Conservation (phyloP, 257 asterid species). For the Nicotiana obtusifolia region DNA sequence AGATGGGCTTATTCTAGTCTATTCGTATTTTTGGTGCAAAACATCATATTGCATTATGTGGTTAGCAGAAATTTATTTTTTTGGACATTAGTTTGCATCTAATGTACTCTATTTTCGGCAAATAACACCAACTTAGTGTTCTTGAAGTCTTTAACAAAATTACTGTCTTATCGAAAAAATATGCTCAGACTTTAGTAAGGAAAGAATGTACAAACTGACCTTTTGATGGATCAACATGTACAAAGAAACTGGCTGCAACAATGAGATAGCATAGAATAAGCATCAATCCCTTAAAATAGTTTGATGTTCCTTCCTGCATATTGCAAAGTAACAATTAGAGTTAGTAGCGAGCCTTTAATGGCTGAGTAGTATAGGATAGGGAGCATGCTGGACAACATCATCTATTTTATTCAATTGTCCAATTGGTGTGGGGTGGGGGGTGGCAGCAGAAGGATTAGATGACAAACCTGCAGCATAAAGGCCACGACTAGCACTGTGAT, state of each 20-base stretch:
- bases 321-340: not conserved
- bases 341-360: not conserved
- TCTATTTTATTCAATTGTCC: not conserved
- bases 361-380: not conserved
- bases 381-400: not conserved
- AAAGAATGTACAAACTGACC: constrained; percentile 42
- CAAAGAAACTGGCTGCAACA: constrained; percentile 54
- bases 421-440: not conserved
- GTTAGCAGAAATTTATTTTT: not conserved
- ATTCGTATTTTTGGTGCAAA: not conserved
- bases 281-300: constrained; percentile 53
- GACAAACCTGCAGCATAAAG: constrained; percentile 90
- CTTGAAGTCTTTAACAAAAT: not conserved
- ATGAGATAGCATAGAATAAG: constrained; percentile 55
- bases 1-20: not conserved
- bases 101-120: not conserved
- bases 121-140: not conserved
- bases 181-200: not conserved
- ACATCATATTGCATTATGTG: not conserved
- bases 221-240: constrained; percentile 37
- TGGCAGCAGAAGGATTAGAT: not conserved
- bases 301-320: constrained; percentile 53
- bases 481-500: constrained; percentile 96
- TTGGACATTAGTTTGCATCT: not conserved
- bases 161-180: not conserved